Percentiles rank a stretch among this genome's conserved stretches.
These are phyloP conservation scores for Hericium coralloides DNA, from an alignment of 768 basidiomycete species.

Conservation along the genomic window DNA sequence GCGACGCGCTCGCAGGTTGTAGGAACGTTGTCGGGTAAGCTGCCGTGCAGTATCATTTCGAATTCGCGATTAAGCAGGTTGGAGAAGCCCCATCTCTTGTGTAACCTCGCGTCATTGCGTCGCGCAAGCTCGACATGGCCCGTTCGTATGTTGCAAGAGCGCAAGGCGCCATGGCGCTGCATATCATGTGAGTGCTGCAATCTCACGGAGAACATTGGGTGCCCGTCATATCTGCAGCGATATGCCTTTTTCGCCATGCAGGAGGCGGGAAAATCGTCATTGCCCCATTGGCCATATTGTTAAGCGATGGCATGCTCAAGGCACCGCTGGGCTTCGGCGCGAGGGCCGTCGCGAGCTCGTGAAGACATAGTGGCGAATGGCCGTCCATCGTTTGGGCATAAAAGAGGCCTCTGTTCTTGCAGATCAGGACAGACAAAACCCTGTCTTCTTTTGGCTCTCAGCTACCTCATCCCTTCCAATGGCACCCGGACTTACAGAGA, in stretches of 20 bases:
- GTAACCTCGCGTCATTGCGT: not conserved
- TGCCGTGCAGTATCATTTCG: no score
- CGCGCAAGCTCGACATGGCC: not conserved
- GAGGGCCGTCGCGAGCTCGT: not conserved
- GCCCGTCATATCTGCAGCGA: not conserved
- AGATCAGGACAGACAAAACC: not conserved
- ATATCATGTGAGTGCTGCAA: not conserved
- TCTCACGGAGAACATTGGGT: not conserved
- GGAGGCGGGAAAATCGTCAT: not conserved
- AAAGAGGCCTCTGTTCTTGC: not conserved
- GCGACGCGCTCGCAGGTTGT: no score
- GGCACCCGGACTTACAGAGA: not conserved
- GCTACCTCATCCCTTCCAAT: not conserved
- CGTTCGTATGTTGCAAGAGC: not conserved
- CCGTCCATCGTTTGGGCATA: not conserved
- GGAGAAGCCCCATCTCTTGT: not conserved
- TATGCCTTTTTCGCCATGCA: not conserved
- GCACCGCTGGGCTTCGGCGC: not conserved
- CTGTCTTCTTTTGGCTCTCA: not conserved
- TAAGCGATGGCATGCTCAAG: not conserved
- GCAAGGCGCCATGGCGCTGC: not conserved
- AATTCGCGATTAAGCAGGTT: no score
- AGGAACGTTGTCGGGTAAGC: no score
- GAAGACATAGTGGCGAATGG: not conserved
- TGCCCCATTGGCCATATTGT: not conserved